Conservation (phyloP, 495 filamentous ascomycete species). For the Penicillium turbatum region DNA sequence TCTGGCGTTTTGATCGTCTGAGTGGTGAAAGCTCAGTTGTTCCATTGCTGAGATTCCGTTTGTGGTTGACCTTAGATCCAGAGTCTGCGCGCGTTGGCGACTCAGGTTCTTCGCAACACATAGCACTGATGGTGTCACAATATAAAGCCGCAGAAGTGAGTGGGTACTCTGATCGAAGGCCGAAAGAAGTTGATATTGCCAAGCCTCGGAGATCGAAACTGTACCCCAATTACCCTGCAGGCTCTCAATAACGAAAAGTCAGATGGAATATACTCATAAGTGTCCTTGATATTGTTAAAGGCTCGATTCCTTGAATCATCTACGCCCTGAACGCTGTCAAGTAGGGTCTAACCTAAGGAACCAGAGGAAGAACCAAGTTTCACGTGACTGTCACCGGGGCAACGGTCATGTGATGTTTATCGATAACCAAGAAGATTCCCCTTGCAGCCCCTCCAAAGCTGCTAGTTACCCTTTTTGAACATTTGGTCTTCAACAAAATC, state of each 20-base stretch:
- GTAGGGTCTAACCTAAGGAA: not conserved
- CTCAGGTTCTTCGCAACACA: not conserved
- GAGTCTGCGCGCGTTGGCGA: not conserved
- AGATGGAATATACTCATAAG: no score
- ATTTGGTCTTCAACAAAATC: constrained; percentile 4
- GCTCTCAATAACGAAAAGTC: not conserved
- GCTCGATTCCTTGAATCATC: not conserved
- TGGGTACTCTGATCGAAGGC: not conserved
- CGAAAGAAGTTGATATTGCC: constrained; percentile 6
- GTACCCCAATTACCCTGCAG: not conserved
- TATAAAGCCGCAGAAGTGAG: not conserved
- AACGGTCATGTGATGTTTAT: constrained; percentile 43
- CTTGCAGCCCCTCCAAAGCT: constrained; percentile 10
- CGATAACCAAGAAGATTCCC: constrained; percentile 33
- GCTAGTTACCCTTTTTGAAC: not conserved
- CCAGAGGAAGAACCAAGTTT: constrained; percentile 5
- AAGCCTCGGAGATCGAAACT: not conserved
- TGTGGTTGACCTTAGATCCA: constrained; percentile 19
- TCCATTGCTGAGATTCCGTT: constrained; percentile 30
- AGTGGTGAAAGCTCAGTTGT: constrained; percentile 26
- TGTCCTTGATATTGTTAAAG: no score
- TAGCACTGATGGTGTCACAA: not conserved
- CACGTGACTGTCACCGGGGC: constrained; percentile 33
- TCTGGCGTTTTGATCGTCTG: constrained; percentile 39
- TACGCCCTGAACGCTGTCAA: not conserved